Evolutionary conservation across 768 basidiomycete genomes (phyloP), one percentile per base, ranked within the genome.

Genomic region (Amanita molliuscula): DNA sequence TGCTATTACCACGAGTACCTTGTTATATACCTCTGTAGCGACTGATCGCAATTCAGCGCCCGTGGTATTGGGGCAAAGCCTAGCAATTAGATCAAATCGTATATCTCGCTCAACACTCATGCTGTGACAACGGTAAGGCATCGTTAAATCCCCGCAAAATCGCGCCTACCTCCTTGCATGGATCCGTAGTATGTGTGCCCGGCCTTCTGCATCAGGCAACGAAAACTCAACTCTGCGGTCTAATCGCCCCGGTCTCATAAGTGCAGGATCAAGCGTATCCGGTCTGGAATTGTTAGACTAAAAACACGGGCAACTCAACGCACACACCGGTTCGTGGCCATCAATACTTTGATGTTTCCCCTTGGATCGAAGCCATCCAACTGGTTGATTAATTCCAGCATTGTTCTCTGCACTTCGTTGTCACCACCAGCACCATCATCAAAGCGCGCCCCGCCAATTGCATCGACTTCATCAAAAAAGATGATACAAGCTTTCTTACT

Each of bases 271-370:
- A 41, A 99, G 78, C 1, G 96, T 98, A 66, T 99, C 96, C 16
- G 96, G 96, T 66, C 95, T 95, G 9, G 4, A 33, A 44, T 43
- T 53, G 15, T 29, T 44, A 43, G 47, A 18, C 51, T 38, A 44
- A 28, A 38, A 16, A 35, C n/a, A 47, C 20, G 35, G 9, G 28
- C 16, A 41, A 4, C 26, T 10, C 34, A 44, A 18, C 28, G n/a
- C 29, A 64, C 77, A 54, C 47, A 88, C 90, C 91, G 73, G 72
- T 99, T 98, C 6, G 96, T 98, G 26, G 96, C 96, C 96, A 99
- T 99, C 51, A 99, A 75, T 18, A 99, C 95, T 67, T 99, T 99
- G 69, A 99, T 98, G 62, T 98, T 98, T n/a, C 96, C 96, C 70
- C 96, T 71, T 6, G 95, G 86, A 67, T 98, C 96, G 67, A 99